Base-by-base conservation (phyloP, 306 rosid species). In the Dalbergia cultrata region DNA sequence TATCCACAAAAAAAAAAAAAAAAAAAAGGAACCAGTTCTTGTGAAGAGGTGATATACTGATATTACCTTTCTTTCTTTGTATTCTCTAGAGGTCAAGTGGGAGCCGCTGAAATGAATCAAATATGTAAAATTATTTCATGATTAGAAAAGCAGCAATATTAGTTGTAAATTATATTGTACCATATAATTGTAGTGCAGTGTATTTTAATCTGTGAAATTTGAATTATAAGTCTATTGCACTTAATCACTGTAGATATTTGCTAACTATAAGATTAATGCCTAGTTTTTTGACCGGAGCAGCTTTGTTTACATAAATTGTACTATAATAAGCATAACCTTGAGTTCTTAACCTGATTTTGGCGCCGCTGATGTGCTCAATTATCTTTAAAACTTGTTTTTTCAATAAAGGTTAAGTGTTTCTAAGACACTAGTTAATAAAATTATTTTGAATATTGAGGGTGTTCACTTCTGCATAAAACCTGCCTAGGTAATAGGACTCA, bases 141-240 rank as follows among this genome's bases (percentile, higher is more conserved):
- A 43, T 43, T 9, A 7, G 7, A 43, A 9, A 8, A 43, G 49
- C 14, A n/a, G 70, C 21, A 2, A 13, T 44, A 2, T 49, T 35
- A 77, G 50, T 3, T 72, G 66, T 77, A 58, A 43, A 77, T 77
- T 53, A 18, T 37, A 8, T 44, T 44, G 10, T 77, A 47, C 45
- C 43, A 47, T 77, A 45, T 33, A 17, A 63, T 77, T 22, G 47
- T 44, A 71, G 9, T 43, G 3, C 47, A 43, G 18, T 49, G 44
- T 31, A 62, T 4, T 76, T 52, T 50, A 75, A 35, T 75, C 22
- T 59, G 74, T 18, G 13, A 47, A 67, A 52, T 9, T 22, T 9
- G 22, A 26, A 26, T 26, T 26, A 22, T 22, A 56, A 8, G 63
- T 79, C 75, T 67, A 47, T 78, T 68, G 41, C 22, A 53, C 13